Base-by-base conservation (phyloP, 768 basidiomycete genomes). In the Cystobasidium tubakii region DNA sequence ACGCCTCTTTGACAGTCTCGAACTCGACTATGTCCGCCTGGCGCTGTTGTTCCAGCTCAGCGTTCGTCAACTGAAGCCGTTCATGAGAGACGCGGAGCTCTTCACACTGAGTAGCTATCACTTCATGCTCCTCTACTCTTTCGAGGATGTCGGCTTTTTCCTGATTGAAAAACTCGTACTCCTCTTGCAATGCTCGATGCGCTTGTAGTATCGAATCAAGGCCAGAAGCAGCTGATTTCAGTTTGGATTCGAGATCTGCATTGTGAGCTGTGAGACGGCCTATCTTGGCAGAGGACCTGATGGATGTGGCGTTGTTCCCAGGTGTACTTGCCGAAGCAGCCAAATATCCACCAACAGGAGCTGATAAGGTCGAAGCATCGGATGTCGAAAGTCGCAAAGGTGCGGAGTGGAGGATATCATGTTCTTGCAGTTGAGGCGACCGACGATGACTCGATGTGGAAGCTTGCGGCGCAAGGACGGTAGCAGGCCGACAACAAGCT, bases 301-400 rank as follows among this genome's bases (percentile, higher is more conserved):
- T 13, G 15, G 63, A 33, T 25, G 63, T 65, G 57, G 57, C 57
- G 57, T 12, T 60, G 4, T 60, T 60, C 13, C 57, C 13, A 27
- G 27, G 63, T 44, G 63, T 21, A 17, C 63, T n/a, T 36, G 57
- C 4, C 33, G 57, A 60, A 34, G 17, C 23, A 17, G 57, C 33
- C 6, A 25, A 9, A 9, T 3, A 19, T 50, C 12, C 27, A 12
- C 23, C 57, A 6, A 6, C 39, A 17, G 66, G 46, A 9, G 43
- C 46, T 19, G 44, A 13, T 53, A 23, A 27, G 25, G 10, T 50
- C 15, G 46, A 67, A 19, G 31, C 21, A 9, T 31, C 21, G 19
- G 66, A 67, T 9, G 43, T 67, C 12, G 66, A 67, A 12, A 3
- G 25, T 34, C 39, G 42, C 66, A 67, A 54, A n/a, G 66, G 66